Percentiles rank a stretch among this genome's conserved stretches.
Evolutionary conservation across 257 asterid species (phyloP).

Genomic region (Echites panduratus): DNA sequence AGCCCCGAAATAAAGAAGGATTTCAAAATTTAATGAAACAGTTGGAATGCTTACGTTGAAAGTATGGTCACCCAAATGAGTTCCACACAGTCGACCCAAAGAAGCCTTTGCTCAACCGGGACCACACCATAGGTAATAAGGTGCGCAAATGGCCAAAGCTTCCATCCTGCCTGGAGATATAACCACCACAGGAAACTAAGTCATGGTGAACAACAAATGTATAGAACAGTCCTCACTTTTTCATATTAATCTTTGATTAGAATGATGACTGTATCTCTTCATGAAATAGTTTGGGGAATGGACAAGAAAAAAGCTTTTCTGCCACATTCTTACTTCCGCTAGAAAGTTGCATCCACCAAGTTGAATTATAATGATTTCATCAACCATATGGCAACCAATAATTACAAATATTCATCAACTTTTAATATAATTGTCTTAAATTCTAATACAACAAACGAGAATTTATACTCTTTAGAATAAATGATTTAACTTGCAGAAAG

Average conservation of each 20-base stretch:
- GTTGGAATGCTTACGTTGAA: slow-evolving; percentile 37
- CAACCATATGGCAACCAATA: not conserved
- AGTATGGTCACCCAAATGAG: slow-evolving; percentile 52
- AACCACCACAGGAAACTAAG: not conserved
- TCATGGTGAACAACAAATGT: not conserved
- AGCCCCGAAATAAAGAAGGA: not conserved
- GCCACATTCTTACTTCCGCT: too few species aligned
- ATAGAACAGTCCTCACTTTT: not conserved
- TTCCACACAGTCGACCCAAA: slow-evolving; percentile 53
- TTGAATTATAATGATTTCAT: too few species aligned
- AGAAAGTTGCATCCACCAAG: too few species aligned
- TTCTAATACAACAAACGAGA: not conserved
- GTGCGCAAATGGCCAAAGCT: slow-evolving; percentile 54
- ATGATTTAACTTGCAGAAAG: not conserved
- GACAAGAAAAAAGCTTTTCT: too few species aligned
- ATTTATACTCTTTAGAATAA: not conserved
- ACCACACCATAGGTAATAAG: slow-evolving; percentile 43
- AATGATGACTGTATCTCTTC: not conserved
- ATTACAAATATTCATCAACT: not conserved
- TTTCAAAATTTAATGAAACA: not conserved
- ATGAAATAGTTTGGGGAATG: not conserved
- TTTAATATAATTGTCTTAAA: not conserved
- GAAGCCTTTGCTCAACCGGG: slow-evolving; percentile 48
- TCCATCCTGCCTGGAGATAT: slow-evolving; percentile 48
- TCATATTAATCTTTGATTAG: not conserved